These are phyloP conservation scores for Entomortierella parvispora DNA, from an alignment of 192 early-diverging fungal species.

Conservation along the genomic window DNA sequence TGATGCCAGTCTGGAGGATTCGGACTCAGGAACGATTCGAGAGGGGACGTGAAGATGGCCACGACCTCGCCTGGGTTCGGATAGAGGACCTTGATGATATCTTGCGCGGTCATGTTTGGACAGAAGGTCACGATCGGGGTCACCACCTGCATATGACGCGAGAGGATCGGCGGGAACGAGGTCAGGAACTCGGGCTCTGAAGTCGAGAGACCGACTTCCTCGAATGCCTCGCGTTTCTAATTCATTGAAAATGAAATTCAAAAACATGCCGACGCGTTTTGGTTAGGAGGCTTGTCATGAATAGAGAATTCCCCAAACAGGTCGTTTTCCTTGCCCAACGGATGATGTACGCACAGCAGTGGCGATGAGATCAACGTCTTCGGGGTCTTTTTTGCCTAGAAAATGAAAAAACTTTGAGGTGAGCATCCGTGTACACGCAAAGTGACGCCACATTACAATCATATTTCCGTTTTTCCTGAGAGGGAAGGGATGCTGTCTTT, in stretches of 20 bases:
- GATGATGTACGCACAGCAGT: slow-evolving; percentile 31
- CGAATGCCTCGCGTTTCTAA: slow-evolving; percentile 44
- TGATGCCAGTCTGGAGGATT: slow-evolving; percentile 6
- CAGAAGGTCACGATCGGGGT: slow-evolving; percentile 37
- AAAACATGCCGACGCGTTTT: neutral
- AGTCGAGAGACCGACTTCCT: slow-evolving; percentile 17
- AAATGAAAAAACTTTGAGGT: neutral
- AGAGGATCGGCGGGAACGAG: slow-evolving; percentile 15
- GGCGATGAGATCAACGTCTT: slow-evolving; percentile 30
- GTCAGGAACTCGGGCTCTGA: slow-evolving; percentile 7
- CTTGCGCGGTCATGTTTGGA: slow-evolving; percentile 18
- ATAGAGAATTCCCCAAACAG: too few species aligned
- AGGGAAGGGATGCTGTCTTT: too few species aligned
- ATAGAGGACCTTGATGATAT: slow-evolving; percentile 9
- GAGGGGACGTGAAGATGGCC: slow-evolving; percentile 29
- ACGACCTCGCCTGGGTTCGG: slow-evolving; percentile 44
- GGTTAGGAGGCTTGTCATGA: too few species aligned
- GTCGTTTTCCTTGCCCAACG: too few species aligned
- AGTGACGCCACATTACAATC: neutral
- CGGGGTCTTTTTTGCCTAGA: slow-evolving; percentile 32
- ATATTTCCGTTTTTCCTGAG: too few species aligned
- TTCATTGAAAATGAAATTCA: neutral
- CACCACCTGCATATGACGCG: slow-evolving; percentile 34
- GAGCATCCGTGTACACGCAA: neutral
- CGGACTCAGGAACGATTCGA: slow-evolving; percentile 25